These are phyloP conservation scores for Fusarium albidum DNA, from an alignment of 2,329 filamentous ascomycete species.

Conservation along the genomic window DNA sequence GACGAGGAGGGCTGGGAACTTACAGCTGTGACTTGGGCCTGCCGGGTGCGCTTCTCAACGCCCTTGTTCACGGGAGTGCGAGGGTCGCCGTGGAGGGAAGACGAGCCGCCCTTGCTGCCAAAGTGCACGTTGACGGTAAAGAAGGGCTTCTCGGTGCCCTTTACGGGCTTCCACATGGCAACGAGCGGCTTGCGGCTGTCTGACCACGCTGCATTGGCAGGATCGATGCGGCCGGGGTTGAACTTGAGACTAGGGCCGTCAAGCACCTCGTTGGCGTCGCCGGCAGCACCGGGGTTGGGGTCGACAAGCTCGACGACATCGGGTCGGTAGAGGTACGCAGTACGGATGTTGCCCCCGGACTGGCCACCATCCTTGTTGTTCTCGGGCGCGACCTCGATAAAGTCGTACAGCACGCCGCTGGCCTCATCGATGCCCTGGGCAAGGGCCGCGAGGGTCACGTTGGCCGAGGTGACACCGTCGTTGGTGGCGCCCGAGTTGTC, in stretches of 20 bases:
- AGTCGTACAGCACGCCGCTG: slow-evolving; percentile 65
- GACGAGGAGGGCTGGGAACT: slow-evolving; percentile 30
- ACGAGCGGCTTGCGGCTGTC: slow-evolving; percentile 72
- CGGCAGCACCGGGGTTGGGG: slow-evolving; percentile 62
- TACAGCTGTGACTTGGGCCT: slow-evolving; percentile 67
- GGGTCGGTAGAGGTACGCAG: slow-evolving; percentile 74
- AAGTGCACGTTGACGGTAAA: slow-evolving; percentile 79
- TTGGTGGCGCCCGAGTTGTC: slow-evolving; percentile 70
- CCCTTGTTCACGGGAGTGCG: slow-evolving; percentile 73
- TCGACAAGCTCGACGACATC: slow-evolving; percentile 66
- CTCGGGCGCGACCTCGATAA: slow-evolving; percentile 65
- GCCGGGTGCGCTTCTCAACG: slow-evolving; percentile 62
- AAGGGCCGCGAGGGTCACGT: slow-evolving; percentile 66
- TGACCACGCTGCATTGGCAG: slow-evolving; percentile 65
- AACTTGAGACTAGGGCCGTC: slow-evolving; percentile 64
- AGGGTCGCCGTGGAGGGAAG: slow-evolving; percentile 69
- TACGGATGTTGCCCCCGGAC: slow-evolving; percentile 76
- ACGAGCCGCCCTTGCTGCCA: slow-evolving; percentile 71
- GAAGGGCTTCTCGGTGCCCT: slow-evolving; percentile 60
- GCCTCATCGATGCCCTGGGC: slow-evolving; percentile 58
- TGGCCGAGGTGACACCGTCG: slow-evolving; percentile 64
- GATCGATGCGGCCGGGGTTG: slow-evolving; percentile 75
- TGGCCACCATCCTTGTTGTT: slow-evolving; percentile 71
- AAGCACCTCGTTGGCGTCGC: slow-evolving; percentile 65
- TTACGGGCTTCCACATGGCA: slow-evolving; percentile 69